phyloP scores from a whole-genome alignment of 208 protist genomes.

The Tetramitus jugosus region DNA sequence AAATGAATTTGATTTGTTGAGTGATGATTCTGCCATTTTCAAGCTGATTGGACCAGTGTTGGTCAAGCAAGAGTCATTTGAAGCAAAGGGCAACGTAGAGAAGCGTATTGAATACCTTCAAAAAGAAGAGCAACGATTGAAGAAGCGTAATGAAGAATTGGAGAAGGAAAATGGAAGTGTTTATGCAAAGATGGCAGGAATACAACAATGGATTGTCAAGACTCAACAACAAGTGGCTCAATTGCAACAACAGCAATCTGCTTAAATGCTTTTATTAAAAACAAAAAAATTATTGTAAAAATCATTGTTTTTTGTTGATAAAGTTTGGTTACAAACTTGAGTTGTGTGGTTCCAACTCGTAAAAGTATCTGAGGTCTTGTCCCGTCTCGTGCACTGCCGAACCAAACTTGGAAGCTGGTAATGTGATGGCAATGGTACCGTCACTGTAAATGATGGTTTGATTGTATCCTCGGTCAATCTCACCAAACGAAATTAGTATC shows the following conservation, averaged over 20 bases:
- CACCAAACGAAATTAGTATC: too few relatives aligned
- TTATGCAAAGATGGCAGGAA: background rate
- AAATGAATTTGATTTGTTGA: slow-evolving; percentile 28
- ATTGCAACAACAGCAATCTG: slow-evolving; percentile 6
- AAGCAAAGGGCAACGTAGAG: slow-evolving; percentile 31
- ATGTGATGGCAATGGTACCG: too few relatives aligned
- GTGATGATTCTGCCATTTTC: slow-evolving; percentile 30
- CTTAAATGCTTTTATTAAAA: too few relatives aligned
- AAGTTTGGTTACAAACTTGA: too few relatives aligned
- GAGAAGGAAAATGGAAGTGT: background rate
- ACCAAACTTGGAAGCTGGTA: too few relatives aligned
- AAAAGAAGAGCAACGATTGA: slow-evolving; percentile 5
- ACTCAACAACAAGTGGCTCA: background rate
- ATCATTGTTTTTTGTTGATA: too few relatives aligned
- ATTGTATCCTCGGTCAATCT: too few relatives aligned
- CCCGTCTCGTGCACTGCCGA: too few relatives aligned
- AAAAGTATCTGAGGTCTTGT: too few relatives aligned
- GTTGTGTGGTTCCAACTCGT: too few relatives aligned
- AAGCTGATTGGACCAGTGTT: slow-evolving; percentile 41
- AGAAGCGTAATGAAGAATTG: background rate
- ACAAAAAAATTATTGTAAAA: too few relatives aligned
- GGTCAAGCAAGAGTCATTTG: slow-evolving; percentile 28
- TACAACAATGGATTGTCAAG: background rate
- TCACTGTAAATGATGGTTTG: too few relatives aligned
- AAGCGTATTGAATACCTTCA: slow-evolving; percentile 39